Evolutionary conservation across 768 basidiomycete genomes (phyloP).

Genomic region (Mycena metata): DNA sequence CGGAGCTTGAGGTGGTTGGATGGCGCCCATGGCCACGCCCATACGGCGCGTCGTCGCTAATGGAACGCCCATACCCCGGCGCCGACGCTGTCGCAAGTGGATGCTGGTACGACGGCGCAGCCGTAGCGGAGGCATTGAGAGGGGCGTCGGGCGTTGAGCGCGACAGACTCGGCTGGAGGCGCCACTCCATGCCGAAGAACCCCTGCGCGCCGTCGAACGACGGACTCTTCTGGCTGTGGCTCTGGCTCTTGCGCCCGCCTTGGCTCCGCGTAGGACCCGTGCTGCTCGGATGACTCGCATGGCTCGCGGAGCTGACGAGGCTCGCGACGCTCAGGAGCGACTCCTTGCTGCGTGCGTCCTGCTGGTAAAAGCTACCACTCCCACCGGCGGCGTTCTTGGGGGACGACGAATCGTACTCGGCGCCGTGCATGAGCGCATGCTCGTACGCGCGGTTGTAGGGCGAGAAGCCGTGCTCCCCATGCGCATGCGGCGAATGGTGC

Average conservation of each 20-base stretch:
- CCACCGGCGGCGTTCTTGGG: background rate
- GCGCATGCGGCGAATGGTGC: conserved; percentile 46
- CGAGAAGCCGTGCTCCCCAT: conserved; percentile 58
- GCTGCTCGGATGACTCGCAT: conserved; percentile 5
- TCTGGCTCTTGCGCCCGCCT: background rate
- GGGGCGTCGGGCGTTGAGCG: conserved; percentile 9
- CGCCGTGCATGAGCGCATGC: conserved; percentile 42
- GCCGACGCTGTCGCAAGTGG: background rate
- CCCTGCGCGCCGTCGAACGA: conserved; percentile 26
- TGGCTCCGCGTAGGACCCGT: background rate
- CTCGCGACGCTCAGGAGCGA: conserved; percentile 42
- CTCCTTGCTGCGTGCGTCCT: conserved; percentile 41
- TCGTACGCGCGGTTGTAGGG: conserved; percentile 81
- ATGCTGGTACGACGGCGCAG: background rate
- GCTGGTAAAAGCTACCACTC: conserved; percentile 39
- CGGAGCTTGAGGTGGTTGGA: too few species aligned
- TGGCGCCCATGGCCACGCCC: too few species aligned
- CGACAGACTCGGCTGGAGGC: conserved; percentile 30
- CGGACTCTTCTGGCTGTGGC: conserved; percentile 25
- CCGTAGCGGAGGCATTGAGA: background rate
- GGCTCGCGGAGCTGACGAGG: background rate
- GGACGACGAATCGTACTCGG: background rate
- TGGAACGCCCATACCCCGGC: conserved; percentile 2
- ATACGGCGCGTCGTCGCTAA: too few species aligned
- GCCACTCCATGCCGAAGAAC: conserved; percentile 31